A percentile compares a stretch with the other conserved stretches of the same genome.
Conservation (phyloP, 192 early-diverging fungal species). For the Gaertneriomyces semiglobifer region DNA sequence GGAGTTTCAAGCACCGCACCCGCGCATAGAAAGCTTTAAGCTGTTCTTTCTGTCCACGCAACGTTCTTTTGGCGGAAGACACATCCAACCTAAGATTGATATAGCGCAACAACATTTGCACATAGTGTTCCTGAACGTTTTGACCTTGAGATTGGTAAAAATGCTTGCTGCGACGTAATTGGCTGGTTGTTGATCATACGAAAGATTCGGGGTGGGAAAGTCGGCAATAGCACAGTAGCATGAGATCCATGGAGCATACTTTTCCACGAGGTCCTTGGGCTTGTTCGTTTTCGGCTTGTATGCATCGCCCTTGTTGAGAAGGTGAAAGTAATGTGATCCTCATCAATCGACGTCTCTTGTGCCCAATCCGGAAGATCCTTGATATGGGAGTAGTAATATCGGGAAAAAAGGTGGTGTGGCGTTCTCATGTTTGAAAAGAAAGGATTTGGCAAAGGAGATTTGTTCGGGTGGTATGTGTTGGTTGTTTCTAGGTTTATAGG, state of each 20-base stretch:
- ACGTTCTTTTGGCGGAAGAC: background rate
- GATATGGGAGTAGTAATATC: too few species aligned
- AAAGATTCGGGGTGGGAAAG: background rate
- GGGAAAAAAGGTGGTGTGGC: too few species aligned
- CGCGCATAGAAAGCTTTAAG: background rate
- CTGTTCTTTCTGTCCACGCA: background rate
- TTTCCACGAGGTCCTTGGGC: too few species aligned
- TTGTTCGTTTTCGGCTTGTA: background rate
- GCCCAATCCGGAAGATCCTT: too few species aligned
- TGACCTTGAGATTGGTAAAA: slow-evolving; percentile 14
- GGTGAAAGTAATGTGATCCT: too few species aligned
- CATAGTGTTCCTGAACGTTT: slow-evolving; percentile 21
- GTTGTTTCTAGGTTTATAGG: too few species aligned
- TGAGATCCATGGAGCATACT: slow-evolving; percentile 4
- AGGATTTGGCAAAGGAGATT: too few species aligned
- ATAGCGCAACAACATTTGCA: slow-evolving; percentile 5
- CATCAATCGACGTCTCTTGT: too few species aligned
- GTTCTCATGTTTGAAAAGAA: too few species aligned
- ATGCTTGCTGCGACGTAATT: slow-evolving; percentile 10
- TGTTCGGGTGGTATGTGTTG: too few species aligned
- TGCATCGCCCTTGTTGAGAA: background rate
- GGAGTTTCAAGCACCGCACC: slow-evolving; percentile 1
- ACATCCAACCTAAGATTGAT: slow-evolving; percentile 6
- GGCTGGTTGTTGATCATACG: slow-evolving; percentile 1
- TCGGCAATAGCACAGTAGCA: background rate